Evolutionary conservation across 208 protist genomes (phyloP).

Genomic region (Trypanosoma cruzi): DNA sequence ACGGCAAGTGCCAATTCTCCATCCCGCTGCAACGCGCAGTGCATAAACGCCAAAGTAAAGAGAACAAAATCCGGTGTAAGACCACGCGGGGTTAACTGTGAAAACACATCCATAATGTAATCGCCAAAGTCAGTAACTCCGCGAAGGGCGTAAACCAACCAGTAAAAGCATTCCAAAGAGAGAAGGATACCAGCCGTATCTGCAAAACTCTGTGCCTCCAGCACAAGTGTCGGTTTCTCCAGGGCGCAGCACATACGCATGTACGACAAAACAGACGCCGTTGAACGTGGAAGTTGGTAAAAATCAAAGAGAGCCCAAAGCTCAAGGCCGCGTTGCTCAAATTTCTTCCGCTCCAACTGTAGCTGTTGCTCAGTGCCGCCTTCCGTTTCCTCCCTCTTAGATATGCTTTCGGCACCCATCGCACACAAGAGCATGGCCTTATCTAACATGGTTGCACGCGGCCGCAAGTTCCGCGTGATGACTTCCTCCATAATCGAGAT

Average conservation of each 20-base stretch:
- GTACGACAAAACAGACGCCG: slow-evolving; percentile 65
- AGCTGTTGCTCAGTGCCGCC: not conserved
- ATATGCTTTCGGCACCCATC: slow-evolving; percentile 50
- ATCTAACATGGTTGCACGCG: slow-evolving; percentile 72
- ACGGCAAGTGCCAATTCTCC: slow-evolving; percentile 78
- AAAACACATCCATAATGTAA: slow-evolving; percentile 77
- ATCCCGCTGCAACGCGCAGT: slow-evolving; percentile 76
- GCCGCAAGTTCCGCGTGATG: slow-evolving; percentile 71
- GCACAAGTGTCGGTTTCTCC: slow-evolving; percentile 46
- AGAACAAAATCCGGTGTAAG: slow-evolving; percentile 80
- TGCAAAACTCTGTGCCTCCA: slow-evolving; percentile 73
- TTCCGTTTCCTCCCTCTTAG: slow-evolving; percentile 3
- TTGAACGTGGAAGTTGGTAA: slow-evolving; percentile 65
- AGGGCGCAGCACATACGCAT: slow-evolving; percentile 72
- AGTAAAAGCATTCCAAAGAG: slow-evolving; percentile 76
- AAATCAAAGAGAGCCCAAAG: slow-evolving; percentile 90
- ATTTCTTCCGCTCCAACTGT: slow-evolving; percentile 5
- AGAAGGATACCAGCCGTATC: slow-evolving; percentile 55
- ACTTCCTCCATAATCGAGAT: slow-evolving; percentile 63
- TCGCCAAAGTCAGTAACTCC: slow-evolving; percentile 66
- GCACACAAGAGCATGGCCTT: slow-evolving; percentile 69
- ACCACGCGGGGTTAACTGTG: slow-evolving; percentile 66
- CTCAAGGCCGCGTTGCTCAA: slow-evolving; percentile 64
- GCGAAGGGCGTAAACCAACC: slow-evolving; percentile 80
- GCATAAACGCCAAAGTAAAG: slow-evolving; percentile 77